Evolutionary conservation across 495 filamentous ascomycete species (phyloP).

Genomic region (Lophium mytilinum): DNA sequence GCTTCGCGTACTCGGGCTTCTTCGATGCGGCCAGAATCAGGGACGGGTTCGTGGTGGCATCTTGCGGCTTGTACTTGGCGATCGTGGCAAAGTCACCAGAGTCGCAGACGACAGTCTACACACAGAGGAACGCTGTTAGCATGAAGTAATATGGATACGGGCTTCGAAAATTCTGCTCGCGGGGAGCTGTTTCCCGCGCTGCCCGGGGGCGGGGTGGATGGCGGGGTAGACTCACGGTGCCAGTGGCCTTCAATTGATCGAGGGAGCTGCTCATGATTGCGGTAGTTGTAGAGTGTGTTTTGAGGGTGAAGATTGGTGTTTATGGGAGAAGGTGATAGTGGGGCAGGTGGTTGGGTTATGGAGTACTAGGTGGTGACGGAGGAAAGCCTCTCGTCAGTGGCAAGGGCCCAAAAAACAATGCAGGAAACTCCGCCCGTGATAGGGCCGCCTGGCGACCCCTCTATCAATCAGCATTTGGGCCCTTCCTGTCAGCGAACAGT

Average conservation of each 20-base stretch:
- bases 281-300: background rate
- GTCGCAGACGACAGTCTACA: conserved; percentile 86
- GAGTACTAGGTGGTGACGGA: too few relatives aligned
- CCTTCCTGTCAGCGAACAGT: background rate
- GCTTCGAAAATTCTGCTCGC: background rate
- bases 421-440: background rate
- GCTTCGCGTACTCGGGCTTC: conserved; percentile 89
- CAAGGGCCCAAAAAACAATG: background rate
- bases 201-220: conserved; percentile 18
- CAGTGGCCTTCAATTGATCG: conserved; percentile 91
- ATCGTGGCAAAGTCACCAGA: conserved; percentile 84
- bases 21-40: conserved; percentile 96
- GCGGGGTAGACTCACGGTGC: conserved; percentile 67
- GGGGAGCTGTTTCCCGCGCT: background rate
- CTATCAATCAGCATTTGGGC: background rate
- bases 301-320: background rate
- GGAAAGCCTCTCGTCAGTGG: background rate
- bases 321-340: background rate
- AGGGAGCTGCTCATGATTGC: conserved; percentile 69
- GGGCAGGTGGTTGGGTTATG: too few relatives aligned
- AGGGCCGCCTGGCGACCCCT: background rate
- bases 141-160: background rate
- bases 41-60: conserved; percentile 98
- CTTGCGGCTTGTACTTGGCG: conserved; percentile 99
- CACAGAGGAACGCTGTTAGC: background rate